These are phyloP conservation scores for Haplosporangium gracile DNA, from an alignment of 192 early-diverging fungal species.

Conservation along the genomic window DNA sequence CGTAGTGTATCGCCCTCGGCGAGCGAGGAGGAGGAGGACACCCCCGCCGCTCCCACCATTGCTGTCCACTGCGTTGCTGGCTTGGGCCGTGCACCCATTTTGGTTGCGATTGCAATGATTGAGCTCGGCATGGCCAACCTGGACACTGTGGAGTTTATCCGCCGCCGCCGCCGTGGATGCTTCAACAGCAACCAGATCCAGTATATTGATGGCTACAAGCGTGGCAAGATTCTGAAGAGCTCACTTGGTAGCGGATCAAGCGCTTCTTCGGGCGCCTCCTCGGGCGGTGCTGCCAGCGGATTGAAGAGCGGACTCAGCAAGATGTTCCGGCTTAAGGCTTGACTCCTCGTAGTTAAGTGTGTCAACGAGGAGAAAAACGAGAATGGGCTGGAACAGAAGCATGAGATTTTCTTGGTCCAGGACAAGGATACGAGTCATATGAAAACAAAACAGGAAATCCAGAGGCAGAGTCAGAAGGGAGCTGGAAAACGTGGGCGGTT, in stretches of 20 bases:
- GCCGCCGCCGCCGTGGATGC: slow-evolving; percentile 80
- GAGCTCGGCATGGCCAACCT: slow-evolving; percentile 83
- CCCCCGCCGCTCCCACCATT: slow-evolving; percentile 56
- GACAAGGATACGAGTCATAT: not conserved
- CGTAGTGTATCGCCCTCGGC: slow-evolving; percentile 36
- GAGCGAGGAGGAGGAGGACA: slow-evolving; percentile 50
- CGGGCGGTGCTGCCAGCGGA: slow-evolving; percentile 22
- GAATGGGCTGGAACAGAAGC: not conserved
- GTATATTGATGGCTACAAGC: slow-evolving; percentile 68
- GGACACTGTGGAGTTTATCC: slow-evolving; percentile 82
- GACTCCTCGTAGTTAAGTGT: slow-evolving; percentile 36
- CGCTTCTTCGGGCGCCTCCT: slow-evolving; percentile 4
- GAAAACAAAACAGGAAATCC: not conserved
- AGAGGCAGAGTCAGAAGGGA: not conserved
- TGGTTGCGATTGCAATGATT: slow-evolving; percentile 88
- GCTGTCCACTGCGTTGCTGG: slow-evolving; percentile 89
- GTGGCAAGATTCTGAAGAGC: slow-evolving; percentile 53
- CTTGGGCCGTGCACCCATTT: slow-evolving; percentile 87
- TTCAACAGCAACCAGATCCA: slow-evolving; percentile 87
- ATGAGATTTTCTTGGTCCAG: not conserved
- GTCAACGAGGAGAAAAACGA: not conserved
- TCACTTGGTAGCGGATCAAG: slow-evolving; percentile 31
- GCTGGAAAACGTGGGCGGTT: not conserved
- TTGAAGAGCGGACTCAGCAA: slow-evolving; percentile 55
- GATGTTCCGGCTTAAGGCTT: slow-evolving; percentile 58